phyloP scores from a whole-genome alignment of 257 asterid species.

The Ilex asprella region DNA sequence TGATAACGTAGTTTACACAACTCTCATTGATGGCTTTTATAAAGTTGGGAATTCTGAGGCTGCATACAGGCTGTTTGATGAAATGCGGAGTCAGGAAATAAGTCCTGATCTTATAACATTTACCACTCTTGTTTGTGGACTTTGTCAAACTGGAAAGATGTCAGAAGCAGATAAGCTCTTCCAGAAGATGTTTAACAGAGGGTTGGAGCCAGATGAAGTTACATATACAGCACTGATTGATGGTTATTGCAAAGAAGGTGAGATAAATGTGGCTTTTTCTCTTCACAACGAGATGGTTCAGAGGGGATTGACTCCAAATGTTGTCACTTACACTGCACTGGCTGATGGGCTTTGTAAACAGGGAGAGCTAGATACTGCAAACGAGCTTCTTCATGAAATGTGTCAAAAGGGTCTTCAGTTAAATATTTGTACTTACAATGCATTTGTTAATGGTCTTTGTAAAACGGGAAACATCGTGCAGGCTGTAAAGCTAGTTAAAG shows the following conservation, averaged over 20 bases:
- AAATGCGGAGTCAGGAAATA: constrained; percentile 53
- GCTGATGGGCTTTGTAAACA: constrained; percentile 95
- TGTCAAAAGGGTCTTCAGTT: constrained; percentile 62
- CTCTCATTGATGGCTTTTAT: constrained; percentile 78
- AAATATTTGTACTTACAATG: constrained; percentile 69
- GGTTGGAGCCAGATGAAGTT: constrained; percentile 69
- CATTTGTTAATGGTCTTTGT: constrained; percentile 80
- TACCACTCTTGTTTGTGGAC: constrained; percentile 67
- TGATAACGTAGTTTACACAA: constrained; percentile 74
- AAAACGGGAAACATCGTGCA: constrained; percentile 65
- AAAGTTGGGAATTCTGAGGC: constrained; percentile 48
- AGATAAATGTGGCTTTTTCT: constrained; percentile 59
- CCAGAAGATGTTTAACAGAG: constrained; percentile 58
- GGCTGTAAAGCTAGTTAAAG: constrained; percentile 59
- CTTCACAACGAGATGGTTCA: constrained; percentile 83
- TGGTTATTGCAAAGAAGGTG: constrained; percentile 79
- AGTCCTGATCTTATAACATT: constrained; percentile 61
- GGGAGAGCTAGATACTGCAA: constrained; percentile 77
- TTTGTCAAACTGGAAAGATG: constrained; percentile 59
- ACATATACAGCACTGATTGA: constrained; percentile 79
- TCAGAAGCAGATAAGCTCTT: constrained; percentile 65
- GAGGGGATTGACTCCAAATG: constrained; percentile 54
- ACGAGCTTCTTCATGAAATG: constrained; percentile 76
- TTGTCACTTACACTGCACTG: constrained; percentile 82
- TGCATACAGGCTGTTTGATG: constrained; percentile 54